A percentile compares a stretch with the other conserved stretches of the same genome.
Evolutionary conservation across 2,329 filamentous ascomycete species (phyloP).

Genomic region (Fusarium lateritium): DNA sequence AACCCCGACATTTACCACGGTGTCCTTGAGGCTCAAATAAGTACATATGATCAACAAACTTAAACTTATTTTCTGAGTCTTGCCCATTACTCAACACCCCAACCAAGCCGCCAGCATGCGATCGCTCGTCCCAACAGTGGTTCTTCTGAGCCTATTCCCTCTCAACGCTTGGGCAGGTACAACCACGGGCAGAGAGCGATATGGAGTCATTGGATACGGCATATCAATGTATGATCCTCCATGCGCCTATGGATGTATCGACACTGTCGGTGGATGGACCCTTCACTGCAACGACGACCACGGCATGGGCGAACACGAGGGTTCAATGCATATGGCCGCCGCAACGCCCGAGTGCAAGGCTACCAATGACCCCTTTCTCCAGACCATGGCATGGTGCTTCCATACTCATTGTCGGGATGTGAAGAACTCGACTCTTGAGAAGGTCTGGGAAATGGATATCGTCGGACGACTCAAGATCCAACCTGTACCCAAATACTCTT

Average conservation of each 20-base stretch:
- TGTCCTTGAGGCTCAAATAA: too few relatives aligned
- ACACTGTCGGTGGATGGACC: not conserved
- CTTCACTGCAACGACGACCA: not conserved
- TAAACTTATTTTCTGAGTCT: too few relatives aligned
- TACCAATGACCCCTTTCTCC: not conserved
- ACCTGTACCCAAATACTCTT: not conserved
- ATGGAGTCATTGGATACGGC: not conserved
- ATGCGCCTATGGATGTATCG: not conserved
- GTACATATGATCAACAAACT: too few relatives aligned
- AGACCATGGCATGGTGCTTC: conserved; percentile 2
- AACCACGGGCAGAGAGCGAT: not conserved
- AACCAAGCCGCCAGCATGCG: not conserved
- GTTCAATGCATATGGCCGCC: not conserved
- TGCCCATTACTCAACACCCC: too few relatives aligned
- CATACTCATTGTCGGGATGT: not conserved
- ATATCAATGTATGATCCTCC: not conserved
- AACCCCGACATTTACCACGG: too few relatives aligned
- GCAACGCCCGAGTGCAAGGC: not conserved
- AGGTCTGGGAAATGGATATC: not conserved
- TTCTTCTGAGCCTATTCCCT: not conserved
- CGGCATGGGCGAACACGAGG: not conserved
- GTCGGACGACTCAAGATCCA: not conserved
- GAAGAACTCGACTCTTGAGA: not conserved
- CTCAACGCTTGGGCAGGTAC: not conserved
- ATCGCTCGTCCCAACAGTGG: not conserved